Conservation (phyloP, 1,284 basidiomycete species). For the Ustilago nuda region DNA sequence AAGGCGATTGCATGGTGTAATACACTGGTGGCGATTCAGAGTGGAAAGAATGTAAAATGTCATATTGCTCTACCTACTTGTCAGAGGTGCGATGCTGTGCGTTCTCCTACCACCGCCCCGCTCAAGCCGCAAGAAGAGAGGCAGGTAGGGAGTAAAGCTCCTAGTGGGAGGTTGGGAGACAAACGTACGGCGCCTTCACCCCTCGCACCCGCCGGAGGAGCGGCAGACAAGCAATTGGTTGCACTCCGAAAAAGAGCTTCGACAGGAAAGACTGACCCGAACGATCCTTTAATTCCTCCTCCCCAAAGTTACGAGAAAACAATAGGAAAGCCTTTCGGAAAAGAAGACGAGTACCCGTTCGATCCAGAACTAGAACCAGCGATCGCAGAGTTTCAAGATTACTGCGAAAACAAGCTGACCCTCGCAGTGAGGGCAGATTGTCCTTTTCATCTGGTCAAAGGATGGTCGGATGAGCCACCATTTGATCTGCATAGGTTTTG, state of each 20-base stretch:
- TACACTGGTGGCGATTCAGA: constrained; percentile 36
- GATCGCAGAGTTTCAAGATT: constrained; percentile 44
- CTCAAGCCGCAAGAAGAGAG: not conserved
- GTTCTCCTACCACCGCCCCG: not conserved
- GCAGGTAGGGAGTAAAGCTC: not conserved
- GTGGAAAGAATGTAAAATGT: constrained; percentile 23
- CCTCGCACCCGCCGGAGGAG: not conserved
- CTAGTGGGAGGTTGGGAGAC: not conserved
- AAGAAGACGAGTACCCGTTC: not conserved
- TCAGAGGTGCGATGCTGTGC: constrained; percentile 43
- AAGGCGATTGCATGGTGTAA: constrained; percentile 51
- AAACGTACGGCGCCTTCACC: not conserved
- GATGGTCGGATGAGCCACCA: constrained; percentile 44
- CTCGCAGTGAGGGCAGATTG: constrained; percentile 43
- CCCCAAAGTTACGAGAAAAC: not conserved
- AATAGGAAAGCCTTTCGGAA: not conserved
- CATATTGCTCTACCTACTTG: constrained; percentile 38
- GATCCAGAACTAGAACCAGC: constrained; percentile 31
- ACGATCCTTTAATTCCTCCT: constrained; percentile 1
- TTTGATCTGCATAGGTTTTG: constrained; percentile 46
- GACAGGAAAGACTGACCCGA: not conserved
- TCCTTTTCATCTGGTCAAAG: constrained; percentile 31
- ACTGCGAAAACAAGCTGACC: constrained; percentile 49
- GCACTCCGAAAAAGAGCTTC: not conserved
- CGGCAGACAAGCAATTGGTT: not conserved